A percentile compares a stretch with the other conserved stretches of the same genome.
phyloP scores from a whole-genome alignment of 352 stramenopile genomes.

The Phytophthora citrophthora region DNA sequence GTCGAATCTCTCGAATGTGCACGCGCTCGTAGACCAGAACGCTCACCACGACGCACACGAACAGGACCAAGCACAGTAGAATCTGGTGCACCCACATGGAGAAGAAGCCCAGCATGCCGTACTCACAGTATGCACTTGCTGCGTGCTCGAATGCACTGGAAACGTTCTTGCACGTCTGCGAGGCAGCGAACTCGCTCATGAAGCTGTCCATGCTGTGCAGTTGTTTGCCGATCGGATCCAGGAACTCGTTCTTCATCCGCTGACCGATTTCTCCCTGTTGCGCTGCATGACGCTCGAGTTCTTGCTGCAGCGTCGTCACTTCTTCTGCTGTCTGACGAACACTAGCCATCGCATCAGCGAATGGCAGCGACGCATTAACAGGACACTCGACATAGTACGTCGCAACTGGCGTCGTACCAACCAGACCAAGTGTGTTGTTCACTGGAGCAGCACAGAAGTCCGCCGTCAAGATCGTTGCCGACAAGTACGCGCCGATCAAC shows the following conservation, averaged over 20 bases:
- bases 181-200: constrained; percentile 44
- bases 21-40: constrained; percentile 84
- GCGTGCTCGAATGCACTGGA: constrained; percentile 54
- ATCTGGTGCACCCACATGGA: constrained; percentile 90
- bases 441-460: constrained; percentile 79
- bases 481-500: constrained; percentile 79
- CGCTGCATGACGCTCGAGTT: constrained; percentile 60
- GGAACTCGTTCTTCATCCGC: constrained; percentile 75
- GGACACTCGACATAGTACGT: constrained; percentile 76
- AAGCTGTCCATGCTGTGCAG: constrained; percentile 39
- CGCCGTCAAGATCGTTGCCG: constrained; percentile 80
- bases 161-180: constrained; percentile 59
- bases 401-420: constrained; percentile 53
- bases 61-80: constrained; percentile 76
- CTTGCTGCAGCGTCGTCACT: constrained; percentile 47
- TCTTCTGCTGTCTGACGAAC: constrained; percentile 38
- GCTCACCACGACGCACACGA: constrained; percentile 71
- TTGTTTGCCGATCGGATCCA: constrained; percentile 70
- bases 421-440: constrained; percentile 66
- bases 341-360: constrained; percentile 38
- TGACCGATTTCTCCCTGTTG: constrained; percentile 53
- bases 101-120: constrained; percentile 83
- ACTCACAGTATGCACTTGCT: constrained; percentile 73
- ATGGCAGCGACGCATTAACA: constrained; percentile 57
- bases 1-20: constrained; percentile 60